These are phyloP conservation scores for Aspergillus mulundensis DNA, from an alignment of 495 filamentous ascomycete genomes.

Conservation along the genomic window DNA sequence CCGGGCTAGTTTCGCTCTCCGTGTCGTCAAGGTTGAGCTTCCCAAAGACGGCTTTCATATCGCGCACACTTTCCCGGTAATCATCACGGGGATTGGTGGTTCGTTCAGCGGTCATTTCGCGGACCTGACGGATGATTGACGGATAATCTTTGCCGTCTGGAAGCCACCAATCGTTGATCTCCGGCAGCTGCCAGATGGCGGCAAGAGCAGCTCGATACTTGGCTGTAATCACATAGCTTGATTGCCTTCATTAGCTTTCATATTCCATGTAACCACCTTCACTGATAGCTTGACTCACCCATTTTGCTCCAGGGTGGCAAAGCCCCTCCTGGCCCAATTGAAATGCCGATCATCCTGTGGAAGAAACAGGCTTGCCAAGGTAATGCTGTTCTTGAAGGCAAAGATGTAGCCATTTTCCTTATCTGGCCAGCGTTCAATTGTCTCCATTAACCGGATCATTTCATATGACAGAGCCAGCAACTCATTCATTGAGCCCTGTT, in stretches of 20 bases:
- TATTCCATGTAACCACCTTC: not conserved
- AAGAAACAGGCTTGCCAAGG: slow-evolving; percentile 72
- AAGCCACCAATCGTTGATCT: slow-evolving; percentile 78
- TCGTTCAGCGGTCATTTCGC: slow-evolving; percentile 72
- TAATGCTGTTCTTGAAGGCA: slow-evolving; percentile 70
- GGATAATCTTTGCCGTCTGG: slow-evolving; percentile 73
- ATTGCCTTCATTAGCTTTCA: not conserved
- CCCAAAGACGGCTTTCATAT: slow-evolving; percentile 71
- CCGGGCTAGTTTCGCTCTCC: slow-evolving; percentile 29
- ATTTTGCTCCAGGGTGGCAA: slow-evolving; percentile 71
- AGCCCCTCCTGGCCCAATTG: slow-evolving; percentile 80
- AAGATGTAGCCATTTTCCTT: slow-evolving; percentile 66
- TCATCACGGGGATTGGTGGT: slow-evolving; percentile 56
- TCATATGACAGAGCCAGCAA: slow-evolving; percentile 59
- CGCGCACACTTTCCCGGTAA: slow-evolving; percentile 62
- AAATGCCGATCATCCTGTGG: slow-evolving; percentile 66
- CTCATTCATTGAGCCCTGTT: slow-evolving; percentile 47
- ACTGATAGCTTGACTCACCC: slow-evolving; percentile 58
- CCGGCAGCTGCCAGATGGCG: slow-evolving; percentile 63
- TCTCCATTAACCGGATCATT: slow-evolving; percentile 72
- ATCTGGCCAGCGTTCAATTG: slow-evolving; percentile 67
- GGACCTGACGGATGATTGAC: slow-evolving; percentile 66
- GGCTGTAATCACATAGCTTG: slow-evolving; percentile 76
- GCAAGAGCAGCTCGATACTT: slow-evolving; percentile 71
- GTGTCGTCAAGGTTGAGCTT: slow-evolving; percentile 41